Conservation (phyloP, 176 grass and related monocot genomes). For the Saccharum spontaneum region DNA sequence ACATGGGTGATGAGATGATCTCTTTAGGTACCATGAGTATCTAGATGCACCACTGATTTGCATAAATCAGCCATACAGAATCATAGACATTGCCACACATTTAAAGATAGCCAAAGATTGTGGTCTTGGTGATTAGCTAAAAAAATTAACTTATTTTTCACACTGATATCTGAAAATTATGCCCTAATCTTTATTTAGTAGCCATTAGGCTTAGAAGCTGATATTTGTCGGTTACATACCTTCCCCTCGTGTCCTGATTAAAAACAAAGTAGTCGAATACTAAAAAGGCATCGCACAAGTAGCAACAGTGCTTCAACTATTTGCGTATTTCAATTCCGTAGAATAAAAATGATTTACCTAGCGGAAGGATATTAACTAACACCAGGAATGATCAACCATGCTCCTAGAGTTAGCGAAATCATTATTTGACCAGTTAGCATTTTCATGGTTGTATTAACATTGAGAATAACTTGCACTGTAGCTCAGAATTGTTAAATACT, state of each 20-base stretch:
- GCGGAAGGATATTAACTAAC: background rate
- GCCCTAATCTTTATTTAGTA: background rate
- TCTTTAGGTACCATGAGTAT: background rate
- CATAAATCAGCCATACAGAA: background rate
- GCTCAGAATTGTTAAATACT: background rate
- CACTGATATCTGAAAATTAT: background rate
- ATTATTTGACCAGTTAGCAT: background rate
- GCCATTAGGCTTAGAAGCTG: background rate
- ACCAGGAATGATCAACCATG: background rate
- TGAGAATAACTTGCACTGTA: background rate
- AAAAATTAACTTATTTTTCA: background rate
- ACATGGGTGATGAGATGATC: background rate
- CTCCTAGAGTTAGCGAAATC: background rate
- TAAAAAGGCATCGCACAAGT: background rate
- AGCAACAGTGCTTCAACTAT: background rate
- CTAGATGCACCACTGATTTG: background rate
- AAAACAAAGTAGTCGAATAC: background rate
- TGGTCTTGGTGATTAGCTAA: background rate
- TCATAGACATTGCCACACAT: background rate
- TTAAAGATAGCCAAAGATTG: background rate
- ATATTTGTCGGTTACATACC: background rate
- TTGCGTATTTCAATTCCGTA: background rate
- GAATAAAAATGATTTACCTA: background rate
- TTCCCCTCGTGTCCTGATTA: background rate
- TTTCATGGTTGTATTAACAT: background rate